phyloP scores from a whole-genome alignment of 306 rosid genomes.

The Quercus suber region DNA sequence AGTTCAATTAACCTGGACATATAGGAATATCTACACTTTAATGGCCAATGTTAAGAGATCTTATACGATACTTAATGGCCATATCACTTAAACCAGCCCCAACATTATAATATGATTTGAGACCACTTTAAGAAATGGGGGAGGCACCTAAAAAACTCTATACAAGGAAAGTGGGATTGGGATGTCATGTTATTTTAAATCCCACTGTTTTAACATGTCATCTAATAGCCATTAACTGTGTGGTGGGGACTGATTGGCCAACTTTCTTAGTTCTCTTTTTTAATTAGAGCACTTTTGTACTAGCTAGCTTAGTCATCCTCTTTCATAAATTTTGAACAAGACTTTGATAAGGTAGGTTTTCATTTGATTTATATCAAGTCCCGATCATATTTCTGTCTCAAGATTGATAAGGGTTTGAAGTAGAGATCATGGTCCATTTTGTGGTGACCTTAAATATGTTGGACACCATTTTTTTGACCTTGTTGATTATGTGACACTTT shows the following conservation, averaged over 20 bases:
- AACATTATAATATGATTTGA: not conserved
- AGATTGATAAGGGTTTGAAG: not conserved
- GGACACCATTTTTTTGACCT: too few species aligned
- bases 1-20: not conserved
- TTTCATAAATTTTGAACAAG: not conserved
- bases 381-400: not conserved
- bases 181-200: not conserved
- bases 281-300: not conserved
- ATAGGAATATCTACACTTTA: not conserved
- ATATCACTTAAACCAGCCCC: not conserved
- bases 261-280: not conserved
- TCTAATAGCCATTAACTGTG: not conserved
- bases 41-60: not conserved
- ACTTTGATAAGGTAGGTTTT: not conserved
- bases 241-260: not conserved
- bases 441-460: not conserved
- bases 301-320: not conserved
- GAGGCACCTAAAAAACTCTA: not conserved
- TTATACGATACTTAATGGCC: not conserved
- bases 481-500: too few species aligned
- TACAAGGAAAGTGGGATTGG: constrained; percentile 28
- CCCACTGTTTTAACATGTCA: not conserved
- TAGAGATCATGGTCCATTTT: not conserved
- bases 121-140: constrained; percentile 30
- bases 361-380: too few species aligned